Evolutionary conservation across 2,329 filamentous ascomycete genomes (phyloP), one percentile per base, ranked within the genome.

Genomic region (Beauveria asiatica): DNA sequence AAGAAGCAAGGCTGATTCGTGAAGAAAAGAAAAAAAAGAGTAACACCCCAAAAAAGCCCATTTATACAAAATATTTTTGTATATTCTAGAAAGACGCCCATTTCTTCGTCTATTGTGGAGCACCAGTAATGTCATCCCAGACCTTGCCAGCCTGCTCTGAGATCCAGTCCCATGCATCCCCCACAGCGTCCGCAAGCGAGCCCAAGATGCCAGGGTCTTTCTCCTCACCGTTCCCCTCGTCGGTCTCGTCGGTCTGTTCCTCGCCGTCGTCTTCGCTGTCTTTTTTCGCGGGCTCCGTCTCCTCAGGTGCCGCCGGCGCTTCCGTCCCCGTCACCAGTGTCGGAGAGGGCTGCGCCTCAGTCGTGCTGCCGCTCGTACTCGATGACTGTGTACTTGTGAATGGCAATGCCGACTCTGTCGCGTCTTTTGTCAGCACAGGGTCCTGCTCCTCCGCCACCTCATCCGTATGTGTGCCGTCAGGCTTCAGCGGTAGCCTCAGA

Each of bases 401-500:
- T 8, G 41, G 10, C 21, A 13, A 11, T 11, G 41, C 8, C 19
- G 50, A 10, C 33, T 53, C 50, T 21, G 21, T 33, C 9, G 16
- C 33, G 9, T 17, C 6, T 48, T 45, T 67, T 3, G 69, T 64
- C 16, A 71, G 67, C 13, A 73, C 75, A 0, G 84, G 83, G 64
- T 88, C 84, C 1, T 72, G 70, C n/a, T 76, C 77, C 21, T 81
- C 76, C 0, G 78, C 70, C 2, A 71, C 72, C 2, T 78, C 74
- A 17, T 78, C 77, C 0, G 77, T 77, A 68, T 92, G 89, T 2
- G 83, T 69, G 5, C 87, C 88, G 13, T 84, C 69, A 0, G 86
- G 78, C 61, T 79, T 80, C 25, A 93, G 74, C 0, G 89, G 89
- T 13, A 93, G 79, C 11, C 86, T 80, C 6, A 97, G 75, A 0